Evolutionary conservation across 2,329 filamentous ascomycete genomes (phyloP).

Genomic region (Colletotrichum neosansevieriae): DNA sequence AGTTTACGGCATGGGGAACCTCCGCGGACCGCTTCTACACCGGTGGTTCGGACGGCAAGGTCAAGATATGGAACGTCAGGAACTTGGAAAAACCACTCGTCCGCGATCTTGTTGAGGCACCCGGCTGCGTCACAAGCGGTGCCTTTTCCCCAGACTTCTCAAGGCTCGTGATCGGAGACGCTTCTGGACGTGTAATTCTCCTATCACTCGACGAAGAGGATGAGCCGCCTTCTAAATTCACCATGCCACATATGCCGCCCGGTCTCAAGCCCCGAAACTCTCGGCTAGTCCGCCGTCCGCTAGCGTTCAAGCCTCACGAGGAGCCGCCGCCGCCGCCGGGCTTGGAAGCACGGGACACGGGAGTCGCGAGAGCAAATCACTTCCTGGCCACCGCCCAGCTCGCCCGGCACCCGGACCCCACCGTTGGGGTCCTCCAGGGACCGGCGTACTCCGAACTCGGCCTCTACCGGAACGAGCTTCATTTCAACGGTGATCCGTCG

Average conservation of each 20-base stretch:
- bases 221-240: constrained; percentile 49
- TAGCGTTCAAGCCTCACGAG: constrained; percentile 62
- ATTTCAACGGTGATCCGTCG: constrained; percentile 57
- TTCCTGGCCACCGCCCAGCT: constrained; percentile 58
- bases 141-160: constrained; percentile 68
- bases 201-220: constrained; percentile 61
- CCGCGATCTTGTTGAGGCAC: constrained; percentile 64
- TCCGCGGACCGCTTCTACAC: constrained; percentile 71
- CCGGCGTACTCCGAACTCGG: constrained; percentile 60
- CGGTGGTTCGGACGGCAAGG: constrained; percentile 71
- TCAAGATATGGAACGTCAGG: constrained; percentile 74
- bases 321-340: constrained; percentile 58
- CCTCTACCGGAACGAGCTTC: constrained; percentile 62
- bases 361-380: constrained; percentile 44
- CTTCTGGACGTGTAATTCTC: constrained; percentile 70
- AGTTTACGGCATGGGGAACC: constrained; percentile 72
- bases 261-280: constrained; percentile 37
- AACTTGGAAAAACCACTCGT: constrained; percentile 58
- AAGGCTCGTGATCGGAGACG: constrained; percentile 70
- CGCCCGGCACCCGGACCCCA: constrained; percentile 55
- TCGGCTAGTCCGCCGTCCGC: constrained; percentile 58
- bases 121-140: constrained; percentile 69
- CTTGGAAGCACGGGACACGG: constrained; percentile 42
- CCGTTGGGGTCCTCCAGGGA: constrained; percentile 68
- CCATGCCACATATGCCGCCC: constrained; percentile 51